phyloP scores from a whole-genome alignment of 176 grass and related monocot genomes.

The barley (Hordeum vulgare) region MorexV3_pseudomolecules_assembly NC_058523.1:512741923-512742422 shows the following conservation, averaged over 20 bases:
- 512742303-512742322: not conserved
- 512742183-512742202: conserved; percentile 41
- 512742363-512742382: too few species aligned
- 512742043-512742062: not conserved
- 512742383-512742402: too few species aligned
- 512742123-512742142: too few species aligned
- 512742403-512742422: too few species aligned
- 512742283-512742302: not conserved
- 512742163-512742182: not conserved
- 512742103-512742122: not conserved
- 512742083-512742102: too few species aligned
- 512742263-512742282: not conserved
- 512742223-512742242: not conserved
- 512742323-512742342: too few species aligned
- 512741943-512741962: not conserved
- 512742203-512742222: not conserved
- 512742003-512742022: conserved; percentile 3
- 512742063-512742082: not conserved
- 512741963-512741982: too few species aligned
- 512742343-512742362: too few species aligned
- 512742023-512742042: conserved; percentile 10
- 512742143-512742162: too few species aligned
- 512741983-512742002: not conserved
- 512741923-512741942: not conserved
- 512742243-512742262: too few species aligned